A percentile compares a stretch with the other conserved stretches of the same genome.
Conservation (phyloP, 352 stramenopile species). For the Elongisporangium prolatum region DNA sequence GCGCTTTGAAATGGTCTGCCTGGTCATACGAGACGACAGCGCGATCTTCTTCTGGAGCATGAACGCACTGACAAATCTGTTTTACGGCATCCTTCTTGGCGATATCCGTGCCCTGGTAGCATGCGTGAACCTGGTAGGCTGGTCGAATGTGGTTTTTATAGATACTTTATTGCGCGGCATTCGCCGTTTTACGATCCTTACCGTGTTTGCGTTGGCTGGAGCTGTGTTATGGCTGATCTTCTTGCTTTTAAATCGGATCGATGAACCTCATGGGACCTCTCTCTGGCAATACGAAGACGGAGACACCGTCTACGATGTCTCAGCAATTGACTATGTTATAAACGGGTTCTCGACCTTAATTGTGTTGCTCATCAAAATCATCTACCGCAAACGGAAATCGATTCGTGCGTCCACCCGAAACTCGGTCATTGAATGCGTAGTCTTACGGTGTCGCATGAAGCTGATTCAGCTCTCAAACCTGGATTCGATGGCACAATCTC, state of each 20-base stretch:
- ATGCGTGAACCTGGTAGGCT: conserved; percentile 22
- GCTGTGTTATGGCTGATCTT: conserved; percentile 14
- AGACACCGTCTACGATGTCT: neutral
- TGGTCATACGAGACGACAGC: conserved; percentile 27
- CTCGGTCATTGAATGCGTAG: conserved; percentile 17
- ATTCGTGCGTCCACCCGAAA: conserved; percentile 6
- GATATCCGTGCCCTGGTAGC: conserved; percentile 18
- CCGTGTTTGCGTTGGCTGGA: neutral
- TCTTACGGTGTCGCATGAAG: conserved; percentile 9
- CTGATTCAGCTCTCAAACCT: neutral
- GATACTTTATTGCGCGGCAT: conserved; percentile 24
- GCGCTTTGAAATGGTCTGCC: conserved; percentile 29
- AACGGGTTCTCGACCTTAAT: neutral
- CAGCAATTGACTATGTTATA: neutral
- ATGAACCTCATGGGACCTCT: conserved; percentile 1
- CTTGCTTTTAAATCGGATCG: conserved; percentile 18
- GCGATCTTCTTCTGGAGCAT: conserved; percentile 34
- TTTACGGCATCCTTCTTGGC: conserved; percentile 16
- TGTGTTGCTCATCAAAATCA: neutral
- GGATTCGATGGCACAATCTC: neutral
- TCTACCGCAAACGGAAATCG: conserved; percentile 15
- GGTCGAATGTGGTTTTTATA: conserved; percentile 26
- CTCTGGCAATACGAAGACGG: neutral
- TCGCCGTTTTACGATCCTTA: conserved; percentile 6
- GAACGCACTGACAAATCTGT: conserved; percentile 18